Base-by-base conservation (phyloP, 2,329 filamentous ascomycete genomes). In the Trichoderma sp. region DNA sequence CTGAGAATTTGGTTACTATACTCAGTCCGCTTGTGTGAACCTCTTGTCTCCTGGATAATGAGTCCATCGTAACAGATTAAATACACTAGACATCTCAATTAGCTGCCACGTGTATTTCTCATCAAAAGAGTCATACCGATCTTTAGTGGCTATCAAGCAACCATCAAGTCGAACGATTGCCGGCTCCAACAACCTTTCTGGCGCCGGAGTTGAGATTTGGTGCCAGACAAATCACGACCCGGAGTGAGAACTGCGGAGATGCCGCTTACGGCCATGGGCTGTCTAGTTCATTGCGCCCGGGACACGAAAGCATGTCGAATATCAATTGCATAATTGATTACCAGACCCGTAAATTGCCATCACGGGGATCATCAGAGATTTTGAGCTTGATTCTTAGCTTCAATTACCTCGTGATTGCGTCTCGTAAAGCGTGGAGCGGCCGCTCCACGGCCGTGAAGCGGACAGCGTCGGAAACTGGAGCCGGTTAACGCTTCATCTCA, bases 51-150 rank as follows among this genome's bases (percentile, higher is more conserved):
- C 37, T 24, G n/a, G 35, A 40, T 19, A 24, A 33, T 55, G 49
- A 21, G 7, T 5, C 7, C 6, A 13, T 21, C n/a, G 24, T 8
- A 31, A 19, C 37, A 13, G 52, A 13, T 21, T 65, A 40, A 31
- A 47, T 33, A 24, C 24, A 11, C 35, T 33, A 11, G 24, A 43
- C 24, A 56, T 19, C 3, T 5, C 11, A 24, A 33, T 8, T n/a
- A 19, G 40, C 40, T 19, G 3, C 40, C 4, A 21, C 29, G 4
- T 24, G 29, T n/a, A 2, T 43, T 8, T 33, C 21, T 56, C n/a
- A 33, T 56, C 2, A 24, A 43, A 64, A 64, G 61, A 64, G 61
- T 64, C 61, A 64, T 53, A 55, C 61, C 61, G 61, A 40, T n/a
- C 10, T 24, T 40, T 55, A 40, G 61, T 3, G 31, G 31, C 37